Evolutionary conservation across 2,329 filamentous ascomycete genomes (phyloP).

Genomic region (Microdochium trichocladiopsis): DNA sequence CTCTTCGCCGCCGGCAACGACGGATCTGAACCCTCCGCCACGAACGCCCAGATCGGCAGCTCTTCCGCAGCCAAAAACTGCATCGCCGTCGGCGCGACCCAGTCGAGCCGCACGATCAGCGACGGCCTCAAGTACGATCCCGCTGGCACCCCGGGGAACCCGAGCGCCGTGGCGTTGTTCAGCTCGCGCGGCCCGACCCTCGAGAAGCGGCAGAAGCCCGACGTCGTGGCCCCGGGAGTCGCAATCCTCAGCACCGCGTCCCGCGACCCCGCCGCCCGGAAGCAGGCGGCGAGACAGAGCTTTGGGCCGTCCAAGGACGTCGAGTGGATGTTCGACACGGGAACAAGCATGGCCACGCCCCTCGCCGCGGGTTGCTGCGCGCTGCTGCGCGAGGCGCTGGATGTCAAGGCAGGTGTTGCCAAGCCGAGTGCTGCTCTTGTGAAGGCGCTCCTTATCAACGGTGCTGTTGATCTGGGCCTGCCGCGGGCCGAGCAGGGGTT

Average conservation of each 20-base stretch:
- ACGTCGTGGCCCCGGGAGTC: neutral
- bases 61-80: neutral
- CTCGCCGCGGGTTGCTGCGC: neutral
- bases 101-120: neutral
- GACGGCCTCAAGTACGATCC: neutral
- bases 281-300: neutral
- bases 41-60: neutral
- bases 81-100: neutral
- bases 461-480: neutral
- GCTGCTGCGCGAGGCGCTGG: neutral
- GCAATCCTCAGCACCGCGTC: neutral
- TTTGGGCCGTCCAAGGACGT: neutral
- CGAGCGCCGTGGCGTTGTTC: neutral
- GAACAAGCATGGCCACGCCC: neutral
- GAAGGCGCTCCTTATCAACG: neutral
- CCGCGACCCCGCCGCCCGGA: neutral
- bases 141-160: neutral
- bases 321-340: neutral
- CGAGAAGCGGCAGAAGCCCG: neutral
- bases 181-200: neutral
- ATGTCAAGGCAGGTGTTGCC: neutral
- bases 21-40: neutral
- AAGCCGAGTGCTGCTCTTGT: neutral
- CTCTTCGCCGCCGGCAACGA: neutral
- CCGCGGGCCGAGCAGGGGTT: neutral